Evolutionary conservation across 805 yeast genomes (phyloP), one percentile per base, ranked within the genome.

Genomic region (Yarrowia phangngaensis): DNA sequence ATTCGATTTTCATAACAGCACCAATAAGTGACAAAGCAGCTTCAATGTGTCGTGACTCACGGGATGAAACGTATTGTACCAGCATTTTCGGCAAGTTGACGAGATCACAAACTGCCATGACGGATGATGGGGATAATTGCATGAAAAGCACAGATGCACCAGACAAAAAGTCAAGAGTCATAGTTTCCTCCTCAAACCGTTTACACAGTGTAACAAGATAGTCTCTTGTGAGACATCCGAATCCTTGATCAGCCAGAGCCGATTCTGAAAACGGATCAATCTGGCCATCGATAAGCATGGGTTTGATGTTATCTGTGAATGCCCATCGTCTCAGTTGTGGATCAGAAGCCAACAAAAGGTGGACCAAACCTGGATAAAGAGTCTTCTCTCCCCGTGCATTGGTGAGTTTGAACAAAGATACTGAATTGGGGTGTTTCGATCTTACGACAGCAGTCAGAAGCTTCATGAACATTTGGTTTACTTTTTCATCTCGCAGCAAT

Each of bases 61-160:
- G 20, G 16, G 20, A 19, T 5, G 48, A 20, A 11, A 41, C 26
- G 29, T 41, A 30, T 9, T 17, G 13, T 2, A 29, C 15, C 6
- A 41, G 28, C 48, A 41, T 29, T 20, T 29, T 30, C 8, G 48
- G 48, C 17, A 41, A 16, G 16, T 41, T 41, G 17, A 41, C 48
- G 5, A 20, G 28, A 4, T 14, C 11, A 28, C 48, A 41, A 13
- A 41, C 23, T 8, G 35, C 15, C 48, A 41, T 29, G 35, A 41
- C 30, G 1, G 48, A 29, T 2, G 20, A 22, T 11, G 29, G 20
- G 8, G 34, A 27, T 16, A 41, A 6, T 12, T 41, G 34, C 48
- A 41, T 41, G 27, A 41, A 41, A 6, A 41, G 9, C 3, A 41
- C 35, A 1, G 35, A 29, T 20, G 29, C 34, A 1, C 48, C 48